Conservation (phyloP, 345 rosid genomes). For the Cardiospermum halicacabum region DNA sequence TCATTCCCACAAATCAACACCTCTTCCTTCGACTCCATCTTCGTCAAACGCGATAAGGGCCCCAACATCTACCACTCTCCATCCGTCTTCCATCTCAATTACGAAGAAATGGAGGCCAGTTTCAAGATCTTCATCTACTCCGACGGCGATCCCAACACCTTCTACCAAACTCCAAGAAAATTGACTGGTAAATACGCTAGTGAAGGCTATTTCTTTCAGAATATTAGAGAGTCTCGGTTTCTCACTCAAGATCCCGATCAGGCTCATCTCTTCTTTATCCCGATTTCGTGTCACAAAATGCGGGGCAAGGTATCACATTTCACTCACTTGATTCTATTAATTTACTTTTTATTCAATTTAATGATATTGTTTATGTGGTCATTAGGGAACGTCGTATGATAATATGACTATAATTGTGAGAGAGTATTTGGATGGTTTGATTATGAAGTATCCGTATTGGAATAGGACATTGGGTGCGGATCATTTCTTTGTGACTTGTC, state of each 20-base stretch:
- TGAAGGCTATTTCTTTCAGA: constrained; percentile 97
- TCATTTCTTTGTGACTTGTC: constrained; percentile 97
- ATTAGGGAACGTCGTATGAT: constrained; percentile 88
- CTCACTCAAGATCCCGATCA: constrained; percentile 73
- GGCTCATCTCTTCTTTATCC: constrained; percentile 90
- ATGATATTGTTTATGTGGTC: background rate
- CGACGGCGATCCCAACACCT: constrained; percentile 88
- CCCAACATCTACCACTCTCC: constrained; percentile 67
- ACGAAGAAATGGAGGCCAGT: constrained; percentile 70
- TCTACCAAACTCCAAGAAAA: constrained; percentile 89
- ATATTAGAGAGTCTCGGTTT: constrained; percentile 69
- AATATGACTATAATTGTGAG: constrained; percentile 88
- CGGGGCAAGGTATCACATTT: constrained; percentile 69
- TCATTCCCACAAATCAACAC: constrained; percentile 19
- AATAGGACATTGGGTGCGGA: constrained; percentile 94
- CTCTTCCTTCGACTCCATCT: constrained; percentile 8
- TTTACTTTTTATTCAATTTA: background rate
- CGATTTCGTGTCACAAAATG: constrained; percentile 97
- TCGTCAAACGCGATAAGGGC: constrained; percentile 1
- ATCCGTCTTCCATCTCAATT: constrained; percentile 54
- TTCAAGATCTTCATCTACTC: constrained; percentile 90
- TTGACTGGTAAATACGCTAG: constrained; percentile 94
- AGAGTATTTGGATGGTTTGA: constrained; percentile 63
- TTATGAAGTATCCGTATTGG: constrained; percentile 84
- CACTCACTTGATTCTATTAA: too few relatives aligned